Evolutionary conservation across 495 filamentous ascomycete genomes (phyloP).

Genomic region (Physcia stellaris): DNA sequence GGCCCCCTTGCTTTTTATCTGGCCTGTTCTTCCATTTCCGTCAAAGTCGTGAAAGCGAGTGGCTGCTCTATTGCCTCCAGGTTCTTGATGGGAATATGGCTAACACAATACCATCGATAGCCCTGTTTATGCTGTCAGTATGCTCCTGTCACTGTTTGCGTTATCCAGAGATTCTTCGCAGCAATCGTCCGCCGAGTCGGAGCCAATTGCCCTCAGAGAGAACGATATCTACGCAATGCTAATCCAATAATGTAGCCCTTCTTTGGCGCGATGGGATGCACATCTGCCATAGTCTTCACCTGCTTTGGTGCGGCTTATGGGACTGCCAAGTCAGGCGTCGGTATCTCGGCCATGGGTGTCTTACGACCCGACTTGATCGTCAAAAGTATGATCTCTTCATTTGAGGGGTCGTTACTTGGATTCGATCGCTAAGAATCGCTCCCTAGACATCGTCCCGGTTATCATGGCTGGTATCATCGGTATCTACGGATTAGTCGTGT

Average conservation of each 20-base stretch:
- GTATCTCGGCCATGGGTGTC: conserved; percentile 97
- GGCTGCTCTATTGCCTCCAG: not conserved
- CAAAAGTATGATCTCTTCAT: conserved; percentile 62
- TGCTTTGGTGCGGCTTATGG: conserved; percentile 98
- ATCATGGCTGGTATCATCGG: conserved; percentile 99
- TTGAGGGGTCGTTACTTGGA: too few relatives aligned
- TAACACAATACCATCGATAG: conserved; percentile 29
- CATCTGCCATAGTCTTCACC: conserved; percentile 95
- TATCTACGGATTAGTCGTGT: conserved; percentile 99
- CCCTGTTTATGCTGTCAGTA: conserved; percentile 98
- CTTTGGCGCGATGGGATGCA: conserved; percentile 99
- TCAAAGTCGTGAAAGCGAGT: conserved; percentile 4
- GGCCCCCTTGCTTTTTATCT: conserved; percentile 19
- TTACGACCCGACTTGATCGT: conserved; percentile 95
- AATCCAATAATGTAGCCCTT: conserved; percentile 56
- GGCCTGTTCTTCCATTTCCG: conserved; percentile 4
- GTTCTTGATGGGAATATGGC: not conserved
- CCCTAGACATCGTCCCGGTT: conserved; percentile 89
- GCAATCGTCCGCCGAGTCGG: conserved; percentile 5
- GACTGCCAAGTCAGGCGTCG: conserved; percentile 97
- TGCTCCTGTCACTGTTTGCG: conserved; percentile 3
- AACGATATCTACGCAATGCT: conserved; percentile 3
- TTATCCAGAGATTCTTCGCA: conserved; percentile 8
- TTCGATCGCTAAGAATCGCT: too few relatives aligned
- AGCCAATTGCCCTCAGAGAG: conserved; percentile 3